phyloP scores from a whole-genome alignment of 164 flowering plant genomes.

The Tetrastigma voinierianum region DNA sequence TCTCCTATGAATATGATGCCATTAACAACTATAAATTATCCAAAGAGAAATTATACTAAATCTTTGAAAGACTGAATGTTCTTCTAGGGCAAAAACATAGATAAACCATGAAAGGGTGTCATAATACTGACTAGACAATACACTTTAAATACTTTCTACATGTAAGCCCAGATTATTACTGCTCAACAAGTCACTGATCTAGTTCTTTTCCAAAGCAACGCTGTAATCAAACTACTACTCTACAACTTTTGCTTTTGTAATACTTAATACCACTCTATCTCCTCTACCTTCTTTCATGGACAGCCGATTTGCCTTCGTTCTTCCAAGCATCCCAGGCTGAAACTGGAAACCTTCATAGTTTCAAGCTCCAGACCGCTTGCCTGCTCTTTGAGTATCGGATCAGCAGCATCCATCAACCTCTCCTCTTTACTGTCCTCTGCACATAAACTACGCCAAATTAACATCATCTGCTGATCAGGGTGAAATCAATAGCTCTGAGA shows the following conservation, averaged over 20 bases:
- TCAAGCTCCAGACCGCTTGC: conserved; percentile 41
- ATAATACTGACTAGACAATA: no score
- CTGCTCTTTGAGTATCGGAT: conserved; percentile 36
- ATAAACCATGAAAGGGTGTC: no score
- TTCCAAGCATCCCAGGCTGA: conserved; percentile 52
- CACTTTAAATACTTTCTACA: no score
- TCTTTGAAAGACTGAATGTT: no score
- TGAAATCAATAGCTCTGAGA: conserved; percentile 56
- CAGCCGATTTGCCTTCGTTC: conserved; percentile 51
- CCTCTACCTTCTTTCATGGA: conserved; percentile 58
- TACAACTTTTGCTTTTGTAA: conserved; percentile 20
- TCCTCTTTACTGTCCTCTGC: conserved; percentile 36
- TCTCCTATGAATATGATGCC: no score
- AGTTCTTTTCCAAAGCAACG: no score
- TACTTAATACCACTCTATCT: conserved; percentile 54
- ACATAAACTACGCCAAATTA: conserved; percentile 53
- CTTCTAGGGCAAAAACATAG: no score
- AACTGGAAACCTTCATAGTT: conserved; percentile 56
- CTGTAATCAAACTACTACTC: conserved; percentile 5
- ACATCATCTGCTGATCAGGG: conserved; percentile 44
- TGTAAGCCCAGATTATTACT: no score
- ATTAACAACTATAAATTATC: no score
- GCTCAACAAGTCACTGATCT: no score
- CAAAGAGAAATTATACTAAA: no score
- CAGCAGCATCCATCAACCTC: conserved; percentile 45